Percentiles rank a stretch among this genome's conserved stretches.
Conservation (phyloP, 176 grass and related monocot genomes). For the Phyllostachys edulis region DNA sequence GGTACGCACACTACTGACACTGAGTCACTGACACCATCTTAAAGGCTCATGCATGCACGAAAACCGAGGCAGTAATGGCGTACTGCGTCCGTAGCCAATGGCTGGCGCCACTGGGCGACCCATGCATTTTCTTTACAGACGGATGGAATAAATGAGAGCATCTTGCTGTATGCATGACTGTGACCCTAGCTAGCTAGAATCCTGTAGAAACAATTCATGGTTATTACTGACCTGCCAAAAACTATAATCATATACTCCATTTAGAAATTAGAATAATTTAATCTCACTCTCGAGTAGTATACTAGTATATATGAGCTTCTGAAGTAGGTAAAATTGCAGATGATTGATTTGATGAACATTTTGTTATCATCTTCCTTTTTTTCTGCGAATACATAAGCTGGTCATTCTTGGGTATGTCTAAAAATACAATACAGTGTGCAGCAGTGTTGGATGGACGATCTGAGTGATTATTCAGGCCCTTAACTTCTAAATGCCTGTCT, state of each 20-base stretch:
- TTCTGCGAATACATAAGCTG: not conserved
- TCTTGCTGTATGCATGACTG: not conserved
- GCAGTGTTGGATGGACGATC: not conserved
- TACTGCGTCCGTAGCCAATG: not conserved
- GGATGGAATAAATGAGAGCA: constrained; percentile 3
- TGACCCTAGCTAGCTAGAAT: not conserved
- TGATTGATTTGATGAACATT: not conserved
- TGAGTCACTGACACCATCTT: not conserved
- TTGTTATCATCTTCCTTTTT: not conserved
- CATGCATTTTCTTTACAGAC: not conserved
- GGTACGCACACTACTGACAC: constrained; percentile 37
- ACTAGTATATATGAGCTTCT: not conserved
- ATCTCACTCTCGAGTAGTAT: not conserved
- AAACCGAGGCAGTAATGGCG: not conserved
- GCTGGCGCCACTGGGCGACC: not conserved
- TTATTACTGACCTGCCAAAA: not conserved
- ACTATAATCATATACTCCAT: not conserved
- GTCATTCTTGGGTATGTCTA: not conserved
- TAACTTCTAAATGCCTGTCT: not conserved
- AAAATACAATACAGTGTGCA: not conserved
- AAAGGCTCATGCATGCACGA: not conserved
- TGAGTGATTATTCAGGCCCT: not conserved
- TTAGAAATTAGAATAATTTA: not conserved
- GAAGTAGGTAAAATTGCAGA: not conserved
- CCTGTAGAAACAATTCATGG: not conserved